A percentile compares a stretch with the other conserved stretches of the same genome.
Evolutionary conservation across 371 early-diverging fungal genomes (phyloP).

Genomic region (Mucor saturninus): DNA sequence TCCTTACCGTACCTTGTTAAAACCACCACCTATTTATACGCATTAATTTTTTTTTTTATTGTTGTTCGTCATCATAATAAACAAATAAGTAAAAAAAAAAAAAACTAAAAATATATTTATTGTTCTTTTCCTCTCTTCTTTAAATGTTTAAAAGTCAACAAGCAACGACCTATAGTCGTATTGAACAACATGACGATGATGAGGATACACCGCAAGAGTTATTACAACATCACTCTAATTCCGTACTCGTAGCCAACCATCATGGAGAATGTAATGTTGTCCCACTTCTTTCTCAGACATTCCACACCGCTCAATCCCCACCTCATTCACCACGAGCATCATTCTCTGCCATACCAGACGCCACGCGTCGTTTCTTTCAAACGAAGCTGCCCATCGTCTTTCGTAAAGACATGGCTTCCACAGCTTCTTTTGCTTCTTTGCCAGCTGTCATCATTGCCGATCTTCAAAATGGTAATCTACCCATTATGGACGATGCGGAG

Average conservation of each 20-base stretch:
- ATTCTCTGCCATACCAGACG: conserved; percentile 26
- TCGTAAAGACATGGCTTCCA: conserved; percentile 27
- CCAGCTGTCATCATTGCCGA: conserved; percentile 50
- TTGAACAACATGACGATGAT: conserved; percentile 45
- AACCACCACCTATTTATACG: background rate
- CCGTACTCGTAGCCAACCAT: conserved; percentile 38
- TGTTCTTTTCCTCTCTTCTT: background rate
- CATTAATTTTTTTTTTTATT: background rate
- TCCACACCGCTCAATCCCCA: conserved; percentile 4
- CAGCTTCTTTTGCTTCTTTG: conserved; percentile 39
- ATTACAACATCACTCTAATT: conserved; percentile 41
- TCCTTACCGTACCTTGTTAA: conserved; percentile 25
- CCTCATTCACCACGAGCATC: conserved; percentile 34
- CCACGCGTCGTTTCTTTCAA: conserved; percentile 41
- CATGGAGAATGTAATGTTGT: conserved; percentile 36
- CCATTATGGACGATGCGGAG: conserved; percentile 15
- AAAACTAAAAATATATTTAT: background rate
- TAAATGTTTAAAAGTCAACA: conserved; percentile 34
- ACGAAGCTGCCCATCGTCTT: conserved; percentile 44
- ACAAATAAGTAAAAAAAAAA: background rate
- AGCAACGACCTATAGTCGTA: conserved; percentile 30
- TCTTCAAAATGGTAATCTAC: conserved; percentile 47
- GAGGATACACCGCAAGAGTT: conserved; percentile 33
- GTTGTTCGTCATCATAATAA: background rate
- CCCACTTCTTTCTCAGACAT: conserved; percentile 25